These are phyloP conservation scores for Neltuma alba DNA, from an alignment of 306 rosid genomes.

Conservation along the genomic window DNA sequence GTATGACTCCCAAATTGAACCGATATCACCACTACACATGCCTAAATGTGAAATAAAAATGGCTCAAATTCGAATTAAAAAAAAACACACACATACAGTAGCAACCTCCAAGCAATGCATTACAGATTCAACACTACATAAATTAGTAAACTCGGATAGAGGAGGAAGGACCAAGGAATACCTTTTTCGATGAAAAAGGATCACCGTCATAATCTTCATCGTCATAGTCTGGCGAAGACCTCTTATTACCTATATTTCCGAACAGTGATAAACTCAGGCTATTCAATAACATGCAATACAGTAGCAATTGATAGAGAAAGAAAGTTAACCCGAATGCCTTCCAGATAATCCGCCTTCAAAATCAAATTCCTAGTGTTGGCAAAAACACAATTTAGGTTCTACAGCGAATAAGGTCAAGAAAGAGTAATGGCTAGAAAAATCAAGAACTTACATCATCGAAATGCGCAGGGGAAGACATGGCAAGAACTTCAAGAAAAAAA, in stretches of 20 bases:
- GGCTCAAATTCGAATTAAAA: neutral
- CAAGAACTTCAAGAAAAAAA: neutral
- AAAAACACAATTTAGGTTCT: neutral
- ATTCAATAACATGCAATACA: neutral
- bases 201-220: conserved; percentile 59
- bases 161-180: conserved; percentile 3
- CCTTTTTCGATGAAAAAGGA: conserved; percentile 68
- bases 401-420: neutral
- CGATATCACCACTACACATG: neutral
- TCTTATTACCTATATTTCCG: conserved; percentile 55
- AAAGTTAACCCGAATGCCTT: conserved; percentile 59
- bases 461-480: conserved; percentile 52
- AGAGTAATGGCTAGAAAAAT: neutral
- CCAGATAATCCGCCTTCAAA: conserved; percentile 74
- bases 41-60: neutral
- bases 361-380: conserved; percentile 71
- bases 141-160: neutral
- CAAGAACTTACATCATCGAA: conserved; percentile 42
- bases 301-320: conserved; percentile 2
- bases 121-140: neutral
- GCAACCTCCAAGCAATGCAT: neutral
- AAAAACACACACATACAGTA: conserved; percentile 1
- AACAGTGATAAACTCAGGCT: conserved; percentile 17
- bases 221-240: conserved; percentile 71
- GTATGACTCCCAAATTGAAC: neutral